Evolutionary conservation across 192 early-diverging fungal species (phyloP).

Genomic region (Podila minutissima): DNA sequence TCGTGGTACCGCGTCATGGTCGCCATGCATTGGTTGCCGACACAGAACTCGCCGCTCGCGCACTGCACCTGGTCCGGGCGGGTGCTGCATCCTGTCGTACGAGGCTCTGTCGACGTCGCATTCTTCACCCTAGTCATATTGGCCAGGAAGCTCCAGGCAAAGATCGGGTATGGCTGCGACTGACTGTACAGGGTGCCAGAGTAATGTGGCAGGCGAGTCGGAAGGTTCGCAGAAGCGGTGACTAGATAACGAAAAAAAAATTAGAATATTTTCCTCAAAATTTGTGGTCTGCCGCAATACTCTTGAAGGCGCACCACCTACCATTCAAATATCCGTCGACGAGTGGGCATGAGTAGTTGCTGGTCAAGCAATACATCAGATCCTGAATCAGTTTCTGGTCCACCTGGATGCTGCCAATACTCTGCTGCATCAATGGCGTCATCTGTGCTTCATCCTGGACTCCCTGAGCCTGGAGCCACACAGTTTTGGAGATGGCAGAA

Average conservation of each 20-base stretch:
- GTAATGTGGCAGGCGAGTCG: slow-evolving; percentile 55
- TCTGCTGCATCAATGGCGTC: slow-evolving; percentile 38
- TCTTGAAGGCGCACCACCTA: slow-evolving; percentile 7
- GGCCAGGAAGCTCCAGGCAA: slow-evolving; percentile 58
- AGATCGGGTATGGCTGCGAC: slow-evolving; percentile 50
- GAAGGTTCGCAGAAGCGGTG: slow-evolving; percentile 22
- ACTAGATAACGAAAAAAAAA: not conserved
- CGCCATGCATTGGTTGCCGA: slow-evolving; percentile 49
- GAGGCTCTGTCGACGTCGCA: not conserved
- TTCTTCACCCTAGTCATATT: slow-evolving; percentile 45
- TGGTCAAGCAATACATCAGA: slow-evolving; percentile 69
- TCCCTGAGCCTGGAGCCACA: slow-evolving; percentile 64
- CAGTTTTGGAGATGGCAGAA: slow-evolving; percentile 62
- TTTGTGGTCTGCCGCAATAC: not conserved
- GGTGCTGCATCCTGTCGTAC: slow-evolving; percentile 21
- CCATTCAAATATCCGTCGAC: slow-evolving; percentile 58
- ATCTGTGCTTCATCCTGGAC: slow-evolving; percentile 25
- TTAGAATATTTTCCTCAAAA: not conserved
- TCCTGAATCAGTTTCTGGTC: slow-evolving; percentile 64
- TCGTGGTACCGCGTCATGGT: slow-evolving; percentile 65
- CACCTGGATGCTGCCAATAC: slow-evolving; percentile 57
- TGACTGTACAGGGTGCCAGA: slow-evolving; percentile 54
- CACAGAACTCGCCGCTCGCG: slow-evolving; percentile 52
- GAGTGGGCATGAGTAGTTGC: slow-evolving; percentile 72
- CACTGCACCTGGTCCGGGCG: slow-evolving; percentile 36